These are phyloP conservation scores for Theobroma grandiflorum DNA, from an alignment of 441 rosid species.

Conservation along the genomic window DNA sequence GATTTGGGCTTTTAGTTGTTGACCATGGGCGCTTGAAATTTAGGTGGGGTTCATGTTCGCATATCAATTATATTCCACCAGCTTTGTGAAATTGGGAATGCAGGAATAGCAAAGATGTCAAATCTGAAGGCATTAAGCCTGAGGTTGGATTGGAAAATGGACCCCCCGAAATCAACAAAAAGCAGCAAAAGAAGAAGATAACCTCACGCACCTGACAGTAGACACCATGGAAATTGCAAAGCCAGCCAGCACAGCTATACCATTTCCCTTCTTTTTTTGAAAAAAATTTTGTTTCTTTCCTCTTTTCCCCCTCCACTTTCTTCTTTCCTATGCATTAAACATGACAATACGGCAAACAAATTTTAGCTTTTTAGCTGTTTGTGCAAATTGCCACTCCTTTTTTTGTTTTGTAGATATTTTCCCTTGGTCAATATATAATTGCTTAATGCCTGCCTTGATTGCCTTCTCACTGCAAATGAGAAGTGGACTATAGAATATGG, in stretches of 20 bases:
- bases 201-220: conserved; percentile 7
- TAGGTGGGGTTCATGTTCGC: neutral
- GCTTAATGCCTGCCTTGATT: neutral
- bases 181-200: neutral
- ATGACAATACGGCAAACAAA: conserved; percentile 33
- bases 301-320: neutral
- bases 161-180: conserved; percentile 8
- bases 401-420: neutral
- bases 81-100: neutral
- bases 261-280: neutral
- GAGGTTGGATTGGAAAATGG: conserved; percentile 17
- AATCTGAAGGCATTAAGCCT: neutral
- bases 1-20: neutral
- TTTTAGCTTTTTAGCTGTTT: neutral
- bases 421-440: neutral
- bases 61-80: neutral
- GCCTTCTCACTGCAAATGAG: neutral
- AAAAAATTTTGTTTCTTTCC: neutral
- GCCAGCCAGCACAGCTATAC: neutral
- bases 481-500: neutral
- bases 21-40: neutral
- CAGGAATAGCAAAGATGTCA: conserved; percentile 5
- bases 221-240: conserved; percentile 13
- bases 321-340: neutral
- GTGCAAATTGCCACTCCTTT: neutral